Evolutionary conservation across 192 early-diverging fungal genomes (phyloP), one percentile per base, ranked within the genome.

Genomic region (Thamnidium elegans): DNA sequence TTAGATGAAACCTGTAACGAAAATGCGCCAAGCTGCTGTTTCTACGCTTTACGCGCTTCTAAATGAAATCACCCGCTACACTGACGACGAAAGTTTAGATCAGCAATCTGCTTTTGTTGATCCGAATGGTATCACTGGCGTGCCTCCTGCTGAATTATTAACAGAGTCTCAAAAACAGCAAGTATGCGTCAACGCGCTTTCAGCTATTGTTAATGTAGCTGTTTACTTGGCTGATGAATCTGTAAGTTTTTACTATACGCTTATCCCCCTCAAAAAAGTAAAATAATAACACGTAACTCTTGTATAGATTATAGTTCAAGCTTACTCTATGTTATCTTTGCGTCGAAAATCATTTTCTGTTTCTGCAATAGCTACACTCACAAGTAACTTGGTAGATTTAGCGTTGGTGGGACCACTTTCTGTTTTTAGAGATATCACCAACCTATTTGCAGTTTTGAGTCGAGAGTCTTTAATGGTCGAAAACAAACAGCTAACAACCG

Each of bases 261-360:
- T 43, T 5, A 44, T 54, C 10, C 13, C 54, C 13, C 6, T 15
- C 0, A 39, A 39, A 48, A 48, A 15, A 62, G 47, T 47, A 58
- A 39, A 15, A 46, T n/a, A 19, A 46, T 47, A 31, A 8, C 34
- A 36, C 8, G 47, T 21, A 47, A 14, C 0, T 36, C 39, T 4
- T 19, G 4, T 9, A 56, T 73, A 85, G 84, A 83, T 84, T 61
- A 83, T 85, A 1, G 72, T 81, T 1, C 65, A 78, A 62, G 82
- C 81, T 42, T 84, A 85, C 19, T 86, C 85, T 13, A 85, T 86
- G 77, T 72, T 92, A 63, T 62, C 84, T 47, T 78, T 82, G 54
- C 82, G 84, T 26, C 78, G 86, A 46, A 81, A 83, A 55, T 77
- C 83, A 34, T 63, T 75, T 48, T 73, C 73, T 45, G 58, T 78